Evolutionary conservation across 2,329 filamentous ascomycete genomes (phyloP).

Genomic region (Talaromyces atroroseus): DNA sequence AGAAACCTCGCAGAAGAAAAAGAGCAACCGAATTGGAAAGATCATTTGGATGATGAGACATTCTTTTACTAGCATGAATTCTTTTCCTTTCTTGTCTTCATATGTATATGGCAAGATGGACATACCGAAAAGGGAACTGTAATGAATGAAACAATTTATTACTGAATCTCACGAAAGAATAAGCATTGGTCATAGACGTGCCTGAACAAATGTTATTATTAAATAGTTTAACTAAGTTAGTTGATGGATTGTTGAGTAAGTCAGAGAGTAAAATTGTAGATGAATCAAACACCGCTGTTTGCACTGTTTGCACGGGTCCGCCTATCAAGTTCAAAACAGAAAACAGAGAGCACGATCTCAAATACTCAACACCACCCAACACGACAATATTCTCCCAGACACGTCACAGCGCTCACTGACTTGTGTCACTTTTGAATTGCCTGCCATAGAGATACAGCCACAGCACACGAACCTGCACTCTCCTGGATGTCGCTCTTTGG

Average conservation of each 20-base stretch:
- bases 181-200: not conserved
- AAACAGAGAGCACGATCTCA: not conserved
- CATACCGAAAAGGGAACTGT: too few relatives aligned
- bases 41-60: too few relatives aligned
- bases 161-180: too few relatives aligned
- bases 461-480: not conserved
- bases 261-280: too few relatives aligned
- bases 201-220: not conserved
- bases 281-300: not conserved
- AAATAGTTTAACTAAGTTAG: too few relatives aligned
- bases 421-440: not conserved
- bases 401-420: not conserved
- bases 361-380: not conserved
- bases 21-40: too few relatives aligned
- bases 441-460: not conserved
- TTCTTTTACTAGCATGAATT: too few relatives aligned
- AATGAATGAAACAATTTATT: too few relatives aligned
- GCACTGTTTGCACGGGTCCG: constrained; percentile 4
- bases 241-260: too few relatives aligned
- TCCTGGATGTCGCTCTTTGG: constrained; percentile 49
- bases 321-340: not conserved
- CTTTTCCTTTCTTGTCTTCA: too few relatives aligned
- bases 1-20: too few relatives aligned
- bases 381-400: not conserved
- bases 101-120: too few relatives aligned